These are phyloP conservation scores for Hypoxylon trugodes DNA, from an alignment of 495 filamentous ascomycete genomes.

Conservation along the genomic window DNA sequence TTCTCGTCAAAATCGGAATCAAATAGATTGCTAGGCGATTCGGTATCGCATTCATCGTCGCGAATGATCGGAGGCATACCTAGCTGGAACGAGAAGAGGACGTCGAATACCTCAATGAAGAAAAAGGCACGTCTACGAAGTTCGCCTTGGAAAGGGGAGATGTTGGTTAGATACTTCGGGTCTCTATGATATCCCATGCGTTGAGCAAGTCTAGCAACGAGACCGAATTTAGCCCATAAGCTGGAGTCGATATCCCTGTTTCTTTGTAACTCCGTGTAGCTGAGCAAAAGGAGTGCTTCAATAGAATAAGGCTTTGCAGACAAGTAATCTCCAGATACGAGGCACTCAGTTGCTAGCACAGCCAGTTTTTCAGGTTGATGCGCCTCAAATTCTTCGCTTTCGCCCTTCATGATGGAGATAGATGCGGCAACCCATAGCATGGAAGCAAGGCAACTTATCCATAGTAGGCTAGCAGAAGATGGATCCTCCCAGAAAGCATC, in stretches of 20 bases:
- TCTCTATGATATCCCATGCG: slow-evolving; percentile 64
- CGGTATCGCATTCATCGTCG: slow-evolving; percentile 55
- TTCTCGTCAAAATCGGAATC: slow-evolving; percentile 59
- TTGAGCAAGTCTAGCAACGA: slow-evolving; percentile 55
- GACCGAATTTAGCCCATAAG: slow-evolving; percentile 56
- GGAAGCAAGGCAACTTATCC: slow-evolving; percentile 53
- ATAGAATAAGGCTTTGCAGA: slow-evolving; percentile 53
- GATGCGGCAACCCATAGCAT: slow-evolving; percentile 49
- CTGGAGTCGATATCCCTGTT: slow-evolving; percentile 49
- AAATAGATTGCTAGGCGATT: slow-evolving; percentile 52
- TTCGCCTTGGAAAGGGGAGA: slow-evolving; percentile 62
- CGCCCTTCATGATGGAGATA: slow-evolving; percentile 39
- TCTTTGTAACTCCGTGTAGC: slow-evolving; percentile 48
- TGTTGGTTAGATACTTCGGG: slow-evolving; percentile 47
- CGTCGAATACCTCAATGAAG: slow-evolving; percentile 57
- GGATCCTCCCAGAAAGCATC: slow-evolving; percentile 57
- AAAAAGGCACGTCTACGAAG: slow-evolving; percentile 62
- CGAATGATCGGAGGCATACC: slow-evolving; percentile 58
- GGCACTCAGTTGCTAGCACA: slow-evolving; percentile 47
- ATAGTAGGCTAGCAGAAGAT: slow-evolving; percentile 45
- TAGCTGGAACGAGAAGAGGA: slow-evolving; percentile 58
- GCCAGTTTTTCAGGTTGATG: slow-evolving; percentile 35
- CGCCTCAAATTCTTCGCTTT: slow-evolving; percentile 33
- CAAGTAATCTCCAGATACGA: slow-evolving; percentile 55
- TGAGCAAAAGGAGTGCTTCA: slow-evolving; percentile 57